Conservation (phyloP, 495 filamentous ascomycete species). For the Hypomontagnella submonticulosa region DNA sequence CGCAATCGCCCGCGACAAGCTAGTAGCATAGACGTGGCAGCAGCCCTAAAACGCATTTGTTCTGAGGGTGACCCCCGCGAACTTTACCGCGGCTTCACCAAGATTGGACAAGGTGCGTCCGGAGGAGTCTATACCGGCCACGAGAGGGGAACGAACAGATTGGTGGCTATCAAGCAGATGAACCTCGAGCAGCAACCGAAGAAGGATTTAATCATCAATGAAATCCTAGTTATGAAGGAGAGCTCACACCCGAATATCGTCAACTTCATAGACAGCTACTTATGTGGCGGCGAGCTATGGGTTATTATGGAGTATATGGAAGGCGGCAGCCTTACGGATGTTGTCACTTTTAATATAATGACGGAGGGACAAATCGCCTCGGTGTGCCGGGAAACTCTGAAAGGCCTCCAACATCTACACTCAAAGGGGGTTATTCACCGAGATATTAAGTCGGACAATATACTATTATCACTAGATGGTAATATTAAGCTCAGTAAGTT, state of each 20-base stretch:
- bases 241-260: constrained; percentile 98
- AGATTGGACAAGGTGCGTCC: constrained; percentile 97
- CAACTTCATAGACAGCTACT: constrained; percentile 97
- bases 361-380: constrained; percentile 95
- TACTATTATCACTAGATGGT: constrained; percentile 91
- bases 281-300: constrained; percentile 91
- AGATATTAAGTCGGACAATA: constrained; percentile 99
- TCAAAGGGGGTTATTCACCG: constrained; percentile 98
- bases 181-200: constrained; percentile 98
- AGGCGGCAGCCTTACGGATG: constrained; percentile 95
- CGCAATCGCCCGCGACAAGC: constrained; percentile 80
- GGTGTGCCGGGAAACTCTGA: constrained; percentile 92
- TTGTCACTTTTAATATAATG: constrained; percentile 99
- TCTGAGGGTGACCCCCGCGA: constrained; percentile 86
- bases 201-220: constrained; percentile 98
- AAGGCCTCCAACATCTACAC: constrained; percentile 93
- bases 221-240: constrained; percentile 99
- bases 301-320: constrained; percentile 99
- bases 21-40: constrained; percentile 80
- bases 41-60: constrained; percentile 86
- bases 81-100: constrained; percentile 86
- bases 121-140: constrained; percentile 96
- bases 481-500: constrained; percentile 98
- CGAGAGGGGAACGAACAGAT: constrained; percentile 80
- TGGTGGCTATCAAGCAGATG: constrained; percentile 99